These are phyloP conservation scores for Trypanosoma scelopori DNA, from an alignment of 208 protist species.

Conservation along the genomic window DNA sequence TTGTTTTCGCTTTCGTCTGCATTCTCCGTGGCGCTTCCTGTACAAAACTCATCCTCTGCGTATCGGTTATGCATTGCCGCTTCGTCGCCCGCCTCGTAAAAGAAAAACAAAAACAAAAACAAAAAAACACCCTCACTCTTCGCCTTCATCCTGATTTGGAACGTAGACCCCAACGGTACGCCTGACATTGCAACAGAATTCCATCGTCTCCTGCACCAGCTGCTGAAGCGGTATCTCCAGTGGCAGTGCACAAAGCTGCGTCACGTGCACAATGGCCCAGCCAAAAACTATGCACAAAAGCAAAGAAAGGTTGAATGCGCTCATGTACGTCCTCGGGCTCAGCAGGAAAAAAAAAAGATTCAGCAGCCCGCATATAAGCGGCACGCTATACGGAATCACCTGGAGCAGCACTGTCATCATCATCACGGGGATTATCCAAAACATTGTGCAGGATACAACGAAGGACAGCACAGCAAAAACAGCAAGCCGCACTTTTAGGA, in stretches of 20 bases:
- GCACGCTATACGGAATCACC: conserved; percentile 16
- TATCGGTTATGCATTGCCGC: too few relatives aligned
- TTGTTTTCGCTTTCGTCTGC: too few relatives aligned
- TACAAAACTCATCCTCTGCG: too few relatives aligned
- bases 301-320: conserved; percentile 9
- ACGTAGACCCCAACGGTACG: conserved; percentile 28
- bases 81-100: too few relatives aligned
- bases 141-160: background rate
- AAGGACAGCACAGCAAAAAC: conserved; percentile 64
- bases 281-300: conserved; percentile 17
- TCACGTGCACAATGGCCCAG: conserved; percentile 4
- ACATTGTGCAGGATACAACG: conserved; percentile 26
- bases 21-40: too few relatives aligned
- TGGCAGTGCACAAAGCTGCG: background rate
- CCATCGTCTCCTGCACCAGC: conserved; percentile 31
- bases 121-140: too few relatives aligned
- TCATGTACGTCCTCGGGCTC: conserved; percentile 15
- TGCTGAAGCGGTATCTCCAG: conserved; percentile 6
- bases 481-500: conserved; percentile 37
- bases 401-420: conserved; percentile 24
- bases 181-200: conserved; percentile 16
- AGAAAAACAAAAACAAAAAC: too few relatives aligned
- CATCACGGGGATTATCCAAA: conserved; percentile 50
- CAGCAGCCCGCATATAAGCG: conserved; percentile 17
- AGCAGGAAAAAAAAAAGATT: conserved; percentile 29